Base-by-base conservation (phyloP, 371 early-diverging fungal genomes). In the Mucor mucedo region DNA sequence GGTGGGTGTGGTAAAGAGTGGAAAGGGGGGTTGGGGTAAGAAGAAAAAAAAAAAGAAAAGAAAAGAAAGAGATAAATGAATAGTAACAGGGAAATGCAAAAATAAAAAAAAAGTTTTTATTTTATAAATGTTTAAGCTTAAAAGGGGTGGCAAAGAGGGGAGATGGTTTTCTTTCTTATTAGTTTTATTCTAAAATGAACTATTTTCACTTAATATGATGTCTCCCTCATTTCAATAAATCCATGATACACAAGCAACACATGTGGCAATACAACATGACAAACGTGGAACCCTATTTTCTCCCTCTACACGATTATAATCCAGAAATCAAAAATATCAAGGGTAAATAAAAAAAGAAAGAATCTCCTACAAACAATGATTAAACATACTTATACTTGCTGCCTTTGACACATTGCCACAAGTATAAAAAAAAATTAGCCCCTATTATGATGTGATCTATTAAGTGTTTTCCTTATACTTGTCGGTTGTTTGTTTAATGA, bases 141-240 rank as follows among this genome's bases (percentile, higher is more conserved):
- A 50, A 58, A 58, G 58, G 58, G 47, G 58, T 62, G 53, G 58
- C 50, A 45, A 52, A 64, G 53, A 50, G 50, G 63, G 56, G 63
- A 8, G 21, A 21, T 21, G 21, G 21, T 21, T 53, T 21, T 27
- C 32, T 55, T 33, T 47, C 21, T 42, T 41, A 8, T 38, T 64
- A 45, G 64, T 64, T 45, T 42, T 45, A 58, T 64, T 64, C 64
- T 57, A 64, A 64, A 64, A 58, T 42, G 53, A 58, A 64, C 58
- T 52, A 52, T 45, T 32, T 27, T 13, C 21, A 33, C 54, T 55
- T 27, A 21, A 47, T 21, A 21, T 47, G 21, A 50, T 50, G 27
- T 50, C 32, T 50, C 50, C 50, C 50, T 50, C 32, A 50, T 28
- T 50, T 30, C 28, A 50, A 49, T 49, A 50, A 5, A 59, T 50